A percentile compares a stretch with the other conserved stretches of the same genome.
These are phyloP conservation scores for Beauveria pseudobassiana DNA, from an alignment of 2,329 filamentous ascomycete species.

Conservation along the genomic window DNA sequence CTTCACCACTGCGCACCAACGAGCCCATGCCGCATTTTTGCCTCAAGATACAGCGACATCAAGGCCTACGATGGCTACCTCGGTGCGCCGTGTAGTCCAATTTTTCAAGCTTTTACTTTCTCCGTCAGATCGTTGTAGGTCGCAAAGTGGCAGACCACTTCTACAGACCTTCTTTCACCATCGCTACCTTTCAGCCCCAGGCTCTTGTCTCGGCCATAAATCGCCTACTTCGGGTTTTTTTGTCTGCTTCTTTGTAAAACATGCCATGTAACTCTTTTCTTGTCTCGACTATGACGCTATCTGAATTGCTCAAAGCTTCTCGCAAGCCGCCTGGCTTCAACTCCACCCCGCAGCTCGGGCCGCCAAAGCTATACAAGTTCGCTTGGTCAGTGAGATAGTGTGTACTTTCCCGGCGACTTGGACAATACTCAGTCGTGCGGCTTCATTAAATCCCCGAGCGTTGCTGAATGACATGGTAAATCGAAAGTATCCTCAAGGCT, in stretches of 20 bases:
- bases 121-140: neutral
- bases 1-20: too few species aligned
- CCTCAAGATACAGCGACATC: too few species aligned
- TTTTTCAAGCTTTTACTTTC: accelerated
- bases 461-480: too few species aligned
- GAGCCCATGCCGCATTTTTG: too few species aligned
- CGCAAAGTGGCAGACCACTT: neutral
- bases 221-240: neutral
- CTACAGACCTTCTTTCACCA: neutral
- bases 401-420: too few species aligned
- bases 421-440: too few species aligned
- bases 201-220: neutral
- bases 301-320: neutral
- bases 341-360: slow-evolving; percentile 6
- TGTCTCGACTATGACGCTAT: neutral
- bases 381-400: too few species aligned
- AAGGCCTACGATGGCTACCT: neutral
- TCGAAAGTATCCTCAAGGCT: too few species aligned
- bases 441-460: too few species aligned
- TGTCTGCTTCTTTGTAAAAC: too few species aligned
- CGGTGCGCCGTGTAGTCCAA: neutral
- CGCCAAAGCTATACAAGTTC: neutral
- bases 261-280: neutral
- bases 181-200: too few species aligned
- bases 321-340: neutral